A percentile compares a stretch with the other conserved stretches of the same genome.
phyloP scores from a whole-genome alignment of 2,329 filamentous ascomycete genomes.

The Blumeria hordei region DNA sequence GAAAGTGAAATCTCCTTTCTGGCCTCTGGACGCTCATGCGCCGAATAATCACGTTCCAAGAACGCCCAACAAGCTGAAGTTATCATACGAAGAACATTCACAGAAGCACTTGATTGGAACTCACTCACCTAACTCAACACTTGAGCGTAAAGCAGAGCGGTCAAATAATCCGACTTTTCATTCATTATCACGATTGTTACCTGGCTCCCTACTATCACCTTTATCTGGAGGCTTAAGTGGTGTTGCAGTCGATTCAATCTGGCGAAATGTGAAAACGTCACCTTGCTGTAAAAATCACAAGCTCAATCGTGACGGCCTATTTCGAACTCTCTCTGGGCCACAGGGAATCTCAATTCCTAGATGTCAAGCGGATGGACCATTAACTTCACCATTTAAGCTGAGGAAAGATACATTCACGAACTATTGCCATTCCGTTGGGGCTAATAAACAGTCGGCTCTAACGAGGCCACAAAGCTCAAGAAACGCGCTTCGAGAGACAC shows the following conservation, averaged over 20 bases:
- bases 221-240: slow-evolving; percentile 34
- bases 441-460: slow-evolving; percentile 5
- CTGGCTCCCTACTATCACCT: slow-evolving; percentile 32
- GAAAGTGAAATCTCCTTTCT: slow-evolving; percentile 9
- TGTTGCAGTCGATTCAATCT: slow-evolving; percentile 38
- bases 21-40: slow-evolving; percentile 12
- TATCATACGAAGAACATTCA: slow-evolving; percentile 10
- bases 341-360: slow-evolving; percentile 3
- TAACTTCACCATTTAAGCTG: slow-evolving; percentile 5
- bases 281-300: slow-evolving; percentile 13
- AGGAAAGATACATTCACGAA: slow-evolving; percentile 1
- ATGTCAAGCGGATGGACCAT: slow-evolving; percentile 6
- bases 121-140: slow-evolving; percentile 14
- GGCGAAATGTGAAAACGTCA: slow-evolving; percentile 26
- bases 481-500: slow-evolving; percentile 12
- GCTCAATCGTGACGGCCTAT: slow-evolving; percentile 11
- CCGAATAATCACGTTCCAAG: slow-evolving; percentile 6
- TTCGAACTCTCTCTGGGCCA: slow-evolving; percentile 11
- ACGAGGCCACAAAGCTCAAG: slow-evolving; percentile 13
- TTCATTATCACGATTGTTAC: slow-evolving; percentile 27
- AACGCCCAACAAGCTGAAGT: slow-evolving; percentile 8
- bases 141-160: slow-evolving; percentile 14
- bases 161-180: slow-evolving; percentile 20
- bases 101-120: slow-evolving; percentile 12
- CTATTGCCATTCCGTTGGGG: slow-evolving; percentile 8